phyloP scores from a whole-genome alignment of 306 rosid genomes.

The Prunus campanulata region DNA sequence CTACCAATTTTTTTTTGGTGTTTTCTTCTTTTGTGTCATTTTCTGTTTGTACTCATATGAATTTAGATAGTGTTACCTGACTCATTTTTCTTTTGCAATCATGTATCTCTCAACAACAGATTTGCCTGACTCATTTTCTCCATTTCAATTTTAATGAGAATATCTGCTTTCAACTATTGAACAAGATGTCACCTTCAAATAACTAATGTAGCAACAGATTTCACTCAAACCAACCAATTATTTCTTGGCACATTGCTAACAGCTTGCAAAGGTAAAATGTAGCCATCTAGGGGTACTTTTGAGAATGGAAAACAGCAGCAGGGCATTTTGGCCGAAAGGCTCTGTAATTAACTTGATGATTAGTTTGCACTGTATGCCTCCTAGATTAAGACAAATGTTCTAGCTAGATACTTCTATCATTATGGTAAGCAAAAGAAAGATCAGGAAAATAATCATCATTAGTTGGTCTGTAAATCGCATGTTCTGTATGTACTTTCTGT shows the following conservation, averaged over 20 bases:
- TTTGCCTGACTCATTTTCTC: not conserved
- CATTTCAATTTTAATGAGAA: not conserved
- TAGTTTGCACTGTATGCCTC: conserved; percentile 15
- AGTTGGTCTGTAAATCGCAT: conserved; percentile 34
- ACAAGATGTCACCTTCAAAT: conserved; percentile 18
- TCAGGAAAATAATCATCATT: conserved; percentile 29
- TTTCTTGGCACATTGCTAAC: conserved; percentile 16
- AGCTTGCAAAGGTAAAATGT: conserved; percentile 24
- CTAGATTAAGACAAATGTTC: conserved; percentile 24
- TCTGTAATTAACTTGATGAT: conserved; percentile 18
- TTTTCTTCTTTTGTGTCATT: not conserved
- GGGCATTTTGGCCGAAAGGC: not conserved
- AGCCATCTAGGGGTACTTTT: conserved; percentile 17
- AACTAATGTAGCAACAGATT: conserved; percentile 13
- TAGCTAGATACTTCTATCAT: conserved; percentile 21
- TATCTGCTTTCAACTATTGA: not conserved
- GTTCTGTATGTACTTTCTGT: conserved; percentile 28
- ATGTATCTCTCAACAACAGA: not conserved
- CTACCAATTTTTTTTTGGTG: not conserved
- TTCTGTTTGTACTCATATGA: not conserved
- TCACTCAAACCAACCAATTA: conserved; percentile 27
- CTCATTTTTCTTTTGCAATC: not conserved
- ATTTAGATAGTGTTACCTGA: conserved; percentile 10
- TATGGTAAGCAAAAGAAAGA: conserved; percentile 35
- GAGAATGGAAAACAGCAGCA: conserved; percentile 1